Conservation (phyloP, 140 eudicot species). For the Cichorium intybus region DNA sequence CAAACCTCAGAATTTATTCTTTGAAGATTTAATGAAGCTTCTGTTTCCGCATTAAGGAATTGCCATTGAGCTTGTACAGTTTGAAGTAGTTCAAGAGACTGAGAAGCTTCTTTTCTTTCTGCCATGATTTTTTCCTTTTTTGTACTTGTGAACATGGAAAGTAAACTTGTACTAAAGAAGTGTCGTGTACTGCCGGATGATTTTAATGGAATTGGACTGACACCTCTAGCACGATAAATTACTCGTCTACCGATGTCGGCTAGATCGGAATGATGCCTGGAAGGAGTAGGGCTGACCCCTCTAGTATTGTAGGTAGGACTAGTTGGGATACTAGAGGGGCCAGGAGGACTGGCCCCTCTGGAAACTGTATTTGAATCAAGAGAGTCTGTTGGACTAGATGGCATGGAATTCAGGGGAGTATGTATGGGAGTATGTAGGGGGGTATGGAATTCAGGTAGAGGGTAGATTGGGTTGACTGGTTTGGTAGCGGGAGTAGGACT, state of each 20-base stretch:
- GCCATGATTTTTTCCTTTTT: slow-evolving; percentile 57
- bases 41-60: slow-evolving; percentile 64
- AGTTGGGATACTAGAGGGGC: slow-evolving; percentile 12
- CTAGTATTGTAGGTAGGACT: not conserved
- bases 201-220: slow-evolving; percentile 52
- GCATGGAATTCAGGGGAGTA: not conserved
- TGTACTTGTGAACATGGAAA: slow-evolving; percentile 65
- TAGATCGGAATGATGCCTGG: not conserved
- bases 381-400: slow-evolving; percentile 5
- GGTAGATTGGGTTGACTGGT: slow-evolving; percentile 9
- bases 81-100: slow-evolving; percentile 57
- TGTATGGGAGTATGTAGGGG: too few relatives aligned
- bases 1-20: slow-evolving; percentile 67
- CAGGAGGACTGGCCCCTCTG: slow-evolving; percentile 27
- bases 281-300: slow-evolving; percentile 18
- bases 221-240: slow-evolving; percentile 34
- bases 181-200: slow-evolving; percentile 66
- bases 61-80: slow-evolving; percentile 88
- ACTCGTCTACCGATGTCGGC: not conserved
- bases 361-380: not conserved
- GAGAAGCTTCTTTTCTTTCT: slow-evolving; percentile 57
- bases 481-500: not conserved
- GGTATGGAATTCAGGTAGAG: slow-evolving; percentile 6
- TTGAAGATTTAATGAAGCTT: slow-evolving; percentile 50
- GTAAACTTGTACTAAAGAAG: slow-evolving; percentile 40